Conservation (phyloP, 2,329 filamentous ascomycete genomes). For the Dendrostoma leiphaemia region DNA sequence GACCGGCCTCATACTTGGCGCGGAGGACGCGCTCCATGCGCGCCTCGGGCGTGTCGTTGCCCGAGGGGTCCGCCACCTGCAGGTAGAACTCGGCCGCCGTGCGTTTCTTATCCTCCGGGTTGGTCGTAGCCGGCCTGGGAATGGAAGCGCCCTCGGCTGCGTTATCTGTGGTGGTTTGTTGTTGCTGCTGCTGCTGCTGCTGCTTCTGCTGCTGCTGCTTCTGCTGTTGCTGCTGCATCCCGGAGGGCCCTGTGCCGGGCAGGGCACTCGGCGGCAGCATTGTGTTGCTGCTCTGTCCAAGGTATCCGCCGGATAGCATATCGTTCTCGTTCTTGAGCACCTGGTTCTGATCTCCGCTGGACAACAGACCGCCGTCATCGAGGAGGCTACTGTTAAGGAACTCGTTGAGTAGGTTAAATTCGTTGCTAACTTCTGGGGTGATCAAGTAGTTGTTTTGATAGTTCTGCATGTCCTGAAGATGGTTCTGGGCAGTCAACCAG, state of each 20-base stretch:
- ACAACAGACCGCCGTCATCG: conserved; percentile 73
- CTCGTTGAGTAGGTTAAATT: conserved; percentile 95
- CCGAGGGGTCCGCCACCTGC: conserved; percentile 91
- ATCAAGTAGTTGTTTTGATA: conserved; percentile 96
- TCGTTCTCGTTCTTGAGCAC: conserved; percentile 43
- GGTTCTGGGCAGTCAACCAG: conserved; percentile 76
- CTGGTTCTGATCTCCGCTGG: conserved; percentile 57
- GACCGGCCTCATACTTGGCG: conserved; percentile 93
- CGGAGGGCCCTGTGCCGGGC: conserved; percentile 26
- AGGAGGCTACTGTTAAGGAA: conserved; percentile 90
- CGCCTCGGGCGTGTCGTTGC: conserved; percentile 81
- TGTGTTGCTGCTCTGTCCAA: conserved; percentile 34
- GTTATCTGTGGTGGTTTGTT: conserved; percentile 31
- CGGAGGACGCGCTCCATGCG: conserved; percentile 92
- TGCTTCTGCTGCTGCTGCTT: conserved; percentile 26
- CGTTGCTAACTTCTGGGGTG: conserved; percentile 85
- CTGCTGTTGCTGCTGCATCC: conserved; percentile 31
- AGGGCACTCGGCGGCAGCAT: conserved; percentile 20
- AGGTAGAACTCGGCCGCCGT: conserved; percentile 85
- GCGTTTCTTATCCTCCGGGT: conserved; percentile 58
- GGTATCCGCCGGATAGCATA: conserved; percentile 45
- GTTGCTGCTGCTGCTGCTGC: conserved; percentile 41
- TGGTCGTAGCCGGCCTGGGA: conserved; percentile 58
- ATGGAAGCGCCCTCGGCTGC: conserved; percentile 44
- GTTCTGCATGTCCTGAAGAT: conserved; percentile 91